Conservation (phyloP, 495 filamentous ascomycete species). For the Penicillium angulare region DNA sequence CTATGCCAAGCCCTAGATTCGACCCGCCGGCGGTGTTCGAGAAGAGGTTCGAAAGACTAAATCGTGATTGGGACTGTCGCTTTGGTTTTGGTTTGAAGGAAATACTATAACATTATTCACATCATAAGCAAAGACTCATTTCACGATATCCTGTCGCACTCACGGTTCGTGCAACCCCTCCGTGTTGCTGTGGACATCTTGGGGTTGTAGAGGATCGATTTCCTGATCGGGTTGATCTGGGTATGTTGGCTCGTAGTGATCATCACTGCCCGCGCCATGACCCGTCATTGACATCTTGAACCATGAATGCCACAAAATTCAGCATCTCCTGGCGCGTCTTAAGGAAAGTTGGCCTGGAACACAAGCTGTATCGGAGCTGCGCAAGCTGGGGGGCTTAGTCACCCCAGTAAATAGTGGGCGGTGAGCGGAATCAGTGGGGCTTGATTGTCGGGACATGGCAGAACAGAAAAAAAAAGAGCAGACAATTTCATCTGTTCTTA, state of each 20-base stretch:
- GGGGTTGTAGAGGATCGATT: conserved; percentile 6
- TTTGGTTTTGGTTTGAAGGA: conserved; percentile 86
- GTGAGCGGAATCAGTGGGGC: conserved; percentile 33
- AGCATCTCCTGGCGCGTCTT: conserved; percentile 17
- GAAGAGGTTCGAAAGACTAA: conserved; percentile 57
- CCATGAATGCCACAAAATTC: conserved; percentile 17
- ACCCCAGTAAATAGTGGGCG: conserved; percentile 22
- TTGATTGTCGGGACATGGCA: conserved; percentile 31
- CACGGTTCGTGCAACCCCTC: conserved; percentile 49
- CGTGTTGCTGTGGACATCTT: conserved; percentile 28
- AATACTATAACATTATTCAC: conserved; percentile 47
- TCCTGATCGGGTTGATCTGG: conserved; percentile 15
- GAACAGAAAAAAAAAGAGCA: conserved; percentile 40
- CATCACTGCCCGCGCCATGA: conserved; percentile 18
- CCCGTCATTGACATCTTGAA: conserved; percentile 26
- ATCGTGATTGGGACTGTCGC: conserved; percentile 50
- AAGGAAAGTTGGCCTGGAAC: not conserved
- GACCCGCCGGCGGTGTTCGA: conserved; percentile 35
- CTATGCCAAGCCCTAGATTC: conserved; percentile 19
- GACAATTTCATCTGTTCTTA: conserved; percentile 22
- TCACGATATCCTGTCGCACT: conserved; percentile 4
- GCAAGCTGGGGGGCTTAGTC: conserved; percentile 21
- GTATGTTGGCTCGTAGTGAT: conserved; percentile 7
- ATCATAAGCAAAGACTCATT: conserved; percentile 11
- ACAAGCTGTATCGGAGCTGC: conserved; percentile 5